Conservation (phyloP, 164 flowering plant genomes). For the Berberis vulgaris region DNA sequence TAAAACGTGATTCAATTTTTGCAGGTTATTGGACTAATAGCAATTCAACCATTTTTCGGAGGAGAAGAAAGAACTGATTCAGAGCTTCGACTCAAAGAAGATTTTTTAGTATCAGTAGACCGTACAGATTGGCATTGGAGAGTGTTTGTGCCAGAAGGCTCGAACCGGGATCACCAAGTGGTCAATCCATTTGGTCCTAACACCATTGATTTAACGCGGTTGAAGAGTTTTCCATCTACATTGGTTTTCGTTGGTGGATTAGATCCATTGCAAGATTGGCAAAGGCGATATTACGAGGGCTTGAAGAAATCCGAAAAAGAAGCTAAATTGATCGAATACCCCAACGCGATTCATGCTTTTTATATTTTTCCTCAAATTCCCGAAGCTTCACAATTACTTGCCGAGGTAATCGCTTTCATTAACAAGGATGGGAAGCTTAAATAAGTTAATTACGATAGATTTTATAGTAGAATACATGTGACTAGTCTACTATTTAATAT, state of each 20-base stretch:
- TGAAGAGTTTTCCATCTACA: constrained; percentile 17
- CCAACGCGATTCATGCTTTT: constrained; percentile 21
- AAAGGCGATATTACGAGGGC: constrained; percentile 7
- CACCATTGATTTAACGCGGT: neutral
- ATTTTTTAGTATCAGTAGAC: constrained; percentile 55
- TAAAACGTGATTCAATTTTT: no score
- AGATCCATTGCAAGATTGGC: constrained; percentile 18
- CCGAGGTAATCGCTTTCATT: constrained; percentile 9
- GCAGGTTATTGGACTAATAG: constrained; percentile 13
- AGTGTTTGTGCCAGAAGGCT: constrained; percentile 78
- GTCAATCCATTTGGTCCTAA: constrained; percentile 77
- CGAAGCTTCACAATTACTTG: constrained; percentile 13
- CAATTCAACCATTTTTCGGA: constrained; percentile 55
- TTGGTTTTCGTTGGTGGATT: constrained; percentile 28
- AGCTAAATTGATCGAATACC: constrained; percentile 5
- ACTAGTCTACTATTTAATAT: no score
- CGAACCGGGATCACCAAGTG: constrained; percentile 65
- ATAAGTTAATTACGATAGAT: no score
- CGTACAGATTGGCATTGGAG: constrained; percentile 88
- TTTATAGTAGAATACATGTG: no score
- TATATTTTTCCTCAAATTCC: constrained; percentile 16
- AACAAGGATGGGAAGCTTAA: neutral
- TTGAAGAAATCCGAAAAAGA: constrained; percentile 3
- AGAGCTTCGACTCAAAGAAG: constrained; percentile 64
- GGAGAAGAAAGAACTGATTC: constrained; percentile 69